Percentiles rank a stretch among this genome's conserved stretches.
Conservation (phyloP, 2,329 filamentous ascomycete genomes). For the Aotearoamyces nothofagi region DNA sequence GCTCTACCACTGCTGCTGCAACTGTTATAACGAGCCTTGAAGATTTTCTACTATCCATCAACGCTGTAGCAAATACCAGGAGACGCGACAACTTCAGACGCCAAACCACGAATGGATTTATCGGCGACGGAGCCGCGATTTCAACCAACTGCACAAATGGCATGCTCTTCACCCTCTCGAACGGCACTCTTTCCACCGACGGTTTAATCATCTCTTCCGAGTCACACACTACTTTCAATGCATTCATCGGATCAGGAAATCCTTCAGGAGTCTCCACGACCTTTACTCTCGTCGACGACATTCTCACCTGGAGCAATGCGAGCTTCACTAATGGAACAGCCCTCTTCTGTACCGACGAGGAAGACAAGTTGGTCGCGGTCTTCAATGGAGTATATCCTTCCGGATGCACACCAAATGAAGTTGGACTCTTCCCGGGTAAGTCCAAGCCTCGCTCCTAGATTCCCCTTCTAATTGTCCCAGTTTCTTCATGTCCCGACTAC, state of each 20-base stretch:
- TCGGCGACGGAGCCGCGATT: background rate
- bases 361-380: background rate
- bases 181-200: background rate
- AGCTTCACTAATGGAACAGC: background rate
- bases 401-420: background rate
- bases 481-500: too few species aligned
- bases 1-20: too few species aligned
- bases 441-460: too few species aligned
- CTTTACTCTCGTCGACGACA: background rate
- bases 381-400: background rate
- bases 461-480: too few species aligned
- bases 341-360: background rate
- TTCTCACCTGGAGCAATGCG: background rate
- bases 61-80: too few species aligned
- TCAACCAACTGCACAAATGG: background rate
- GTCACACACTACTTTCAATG: background rate
- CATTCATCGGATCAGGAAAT: background rate
- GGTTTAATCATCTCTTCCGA: background rate
- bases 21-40: too few species aligned
- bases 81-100: too few species aligned
- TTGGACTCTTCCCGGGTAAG: too few species aligned
- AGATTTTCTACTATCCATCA: too few species aligned
- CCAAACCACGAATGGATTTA: background rate
- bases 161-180: background rate
- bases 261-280: background rate